Evolutionary conservation across 306 rosid genomes (phyloP).

Genomic region (Dryas drummondii): DNA sequence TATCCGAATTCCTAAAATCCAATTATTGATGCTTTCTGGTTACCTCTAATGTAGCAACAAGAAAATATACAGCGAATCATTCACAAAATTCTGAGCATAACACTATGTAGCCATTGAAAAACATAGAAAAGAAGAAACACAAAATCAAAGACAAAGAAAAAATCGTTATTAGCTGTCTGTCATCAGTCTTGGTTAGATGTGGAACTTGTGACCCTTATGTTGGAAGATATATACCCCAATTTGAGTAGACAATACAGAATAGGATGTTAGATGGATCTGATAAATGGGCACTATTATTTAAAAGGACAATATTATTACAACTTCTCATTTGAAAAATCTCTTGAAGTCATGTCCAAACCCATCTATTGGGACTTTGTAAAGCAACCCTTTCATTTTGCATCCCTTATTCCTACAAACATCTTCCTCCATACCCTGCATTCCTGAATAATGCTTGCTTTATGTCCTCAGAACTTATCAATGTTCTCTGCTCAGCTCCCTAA

Average conservation of each 20-base stretch:
- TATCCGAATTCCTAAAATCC: neutral
- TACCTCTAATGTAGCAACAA: neutral
- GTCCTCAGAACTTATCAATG: constrained; percentile 57
- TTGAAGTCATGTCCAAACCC: constrained; percentile 22
- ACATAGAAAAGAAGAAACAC: neutral
- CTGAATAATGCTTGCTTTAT: constrained; percentile 90
- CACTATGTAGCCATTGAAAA: neutral
- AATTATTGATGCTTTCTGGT: neutral
- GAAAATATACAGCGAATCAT: neutral
- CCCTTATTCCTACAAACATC: constrained; percentile 54
- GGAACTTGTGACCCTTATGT: constrained; percentile 7
- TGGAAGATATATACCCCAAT: constrained; percentile 24
- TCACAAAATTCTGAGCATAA: neutral
- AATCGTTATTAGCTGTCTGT: neutral
- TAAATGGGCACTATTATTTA: constrained; percentile 43
- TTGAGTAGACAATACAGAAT: constrained; percentile 36
- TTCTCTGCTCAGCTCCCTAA: constrained; percentile 62
- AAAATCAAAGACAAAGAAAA: neutral
- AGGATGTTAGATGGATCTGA: constrained; percentile 36
- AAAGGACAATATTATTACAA: constrained; percentile 30
- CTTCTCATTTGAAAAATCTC: constrained; percentile 42
- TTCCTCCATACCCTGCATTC: constrained; percentile 97
- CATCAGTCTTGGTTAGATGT: constrained; percentile 18
- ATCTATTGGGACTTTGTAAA: neutral
- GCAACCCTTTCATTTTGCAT: neutral